These are phyloP conservation scores for Simplicillium sp. DNA, from an alignment of 2,329 filamentous ascomycete genomes.

Conservation along the genomic window DNA sequence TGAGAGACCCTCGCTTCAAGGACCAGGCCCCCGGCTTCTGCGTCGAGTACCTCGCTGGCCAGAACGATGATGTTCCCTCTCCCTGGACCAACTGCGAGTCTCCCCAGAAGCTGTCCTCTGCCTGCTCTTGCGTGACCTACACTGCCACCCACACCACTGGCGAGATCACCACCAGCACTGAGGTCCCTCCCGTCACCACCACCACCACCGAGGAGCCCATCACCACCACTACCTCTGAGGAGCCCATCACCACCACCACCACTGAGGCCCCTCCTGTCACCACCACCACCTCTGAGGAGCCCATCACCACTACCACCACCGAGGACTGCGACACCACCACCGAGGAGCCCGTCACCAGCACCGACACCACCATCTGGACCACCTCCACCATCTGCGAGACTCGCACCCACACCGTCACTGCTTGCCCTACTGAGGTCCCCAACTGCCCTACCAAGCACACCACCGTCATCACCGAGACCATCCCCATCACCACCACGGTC, in stretches of 20 bases:
- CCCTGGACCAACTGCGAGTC: constrained; percentile 19
- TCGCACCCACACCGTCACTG: constrained; percentile 8
- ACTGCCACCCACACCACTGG: constrained; percentile 17
- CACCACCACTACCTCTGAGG: constrained; percentile 2
- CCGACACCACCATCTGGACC: constrained; percentile 12
- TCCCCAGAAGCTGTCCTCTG: constrained; percentile 19
- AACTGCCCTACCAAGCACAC: constrained; percentile 18
- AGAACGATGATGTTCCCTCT: constrained; percentile 19
- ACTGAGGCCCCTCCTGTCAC: constrained; percentile 3
- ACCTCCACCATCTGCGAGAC: constrained; percentile 22
- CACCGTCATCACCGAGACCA: constrained; percentile 17
- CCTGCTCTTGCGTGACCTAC: constrained; percentile 28
- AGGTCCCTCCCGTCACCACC: constrained; percentile 5
- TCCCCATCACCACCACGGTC: constrained; percentile 27
- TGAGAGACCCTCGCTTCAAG: constrained; percentile 21
- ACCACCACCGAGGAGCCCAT: background rate
- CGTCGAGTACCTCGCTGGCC: constrained; percentile 18
- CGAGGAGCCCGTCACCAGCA: constrained; percentile 3
- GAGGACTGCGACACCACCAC: constrained; percentile 7
- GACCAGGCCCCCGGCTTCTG: constrained; percentile 20
- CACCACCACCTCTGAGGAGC: constrained; percentile 5
- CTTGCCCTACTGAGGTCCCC: constrained; percentile 18
- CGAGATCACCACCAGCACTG: constrained; percentile 6
- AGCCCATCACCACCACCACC: constrained; percentile 6
- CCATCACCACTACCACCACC: constrained; percentile 4